A percentile compares a stretch with the other conserved stretches of the same genome.
phyloP scores from a whole-genome alignment of 164 flowering plant species.

The Pachysandra terminalis region DNA sequence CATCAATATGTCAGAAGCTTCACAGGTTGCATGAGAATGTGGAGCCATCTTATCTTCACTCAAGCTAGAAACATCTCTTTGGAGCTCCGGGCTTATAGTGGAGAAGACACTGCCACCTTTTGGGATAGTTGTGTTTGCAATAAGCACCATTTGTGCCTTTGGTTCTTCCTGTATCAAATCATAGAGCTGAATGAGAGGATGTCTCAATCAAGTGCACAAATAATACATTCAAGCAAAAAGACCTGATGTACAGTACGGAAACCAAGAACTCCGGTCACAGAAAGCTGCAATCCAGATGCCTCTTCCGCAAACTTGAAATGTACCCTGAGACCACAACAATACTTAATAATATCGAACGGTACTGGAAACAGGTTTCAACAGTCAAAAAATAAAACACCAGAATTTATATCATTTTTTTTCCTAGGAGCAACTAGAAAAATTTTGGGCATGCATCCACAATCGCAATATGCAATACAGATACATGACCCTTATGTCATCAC shows the following conservation, averaged over 20 bases:
- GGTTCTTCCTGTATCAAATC: conserved; percentile 52
- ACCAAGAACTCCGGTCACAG: conserved; percentile 83
- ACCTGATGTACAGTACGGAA: conserved; percentile 87
- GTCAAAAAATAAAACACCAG: background rate
- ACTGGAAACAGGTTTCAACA: background rate
- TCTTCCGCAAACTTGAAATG: conserved; percentile 61
- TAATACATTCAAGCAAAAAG: conserved; percentile 1
- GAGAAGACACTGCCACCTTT: conserved; percentile 15
- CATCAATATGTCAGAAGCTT: conserved; percentile 63
- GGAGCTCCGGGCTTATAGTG: conserved; percentile 11
- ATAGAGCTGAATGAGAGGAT: background rate
- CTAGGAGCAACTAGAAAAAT: background rate
- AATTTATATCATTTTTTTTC: background rate
- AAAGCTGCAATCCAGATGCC: conserved; percentile 57
- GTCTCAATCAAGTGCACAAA: background rate
- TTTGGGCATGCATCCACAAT: background rate
- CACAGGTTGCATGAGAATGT: conserved; percentile 27
- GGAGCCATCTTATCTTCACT: conserved; percentile 17
- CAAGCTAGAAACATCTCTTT: conserved; percentile 15
- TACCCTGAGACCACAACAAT: conserved; percentile 28
- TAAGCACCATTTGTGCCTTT: conserved; percentile 77
- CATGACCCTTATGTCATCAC: background rate
- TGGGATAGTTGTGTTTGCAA: conserved; percentile 31
- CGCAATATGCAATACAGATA: background rate
- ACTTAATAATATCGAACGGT: conserved; percentile 1